Percentiles rank a stretch among this genome's conserved stretches.
Conservation (phyloP, 108 stramenopile genomes). For the Aurantiochytrium sp. region DNA sequence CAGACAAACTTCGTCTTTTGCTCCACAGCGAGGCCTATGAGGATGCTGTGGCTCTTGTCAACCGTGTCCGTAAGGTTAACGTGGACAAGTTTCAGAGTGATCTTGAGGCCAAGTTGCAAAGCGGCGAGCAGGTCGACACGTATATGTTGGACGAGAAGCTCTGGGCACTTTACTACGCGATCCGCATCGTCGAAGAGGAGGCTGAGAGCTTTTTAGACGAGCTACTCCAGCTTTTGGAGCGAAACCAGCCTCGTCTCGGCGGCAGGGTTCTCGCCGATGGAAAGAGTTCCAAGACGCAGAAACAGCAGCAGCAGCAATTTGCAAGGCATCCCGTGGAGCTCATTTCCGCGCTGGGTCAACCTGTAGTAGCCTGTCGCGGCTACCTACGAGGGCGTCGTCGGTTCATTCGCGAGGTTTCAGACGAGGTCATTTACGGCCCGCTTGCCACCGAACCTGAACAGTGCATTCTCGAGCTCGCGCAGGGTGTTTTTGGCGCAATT, state of each 20-base stretch:
- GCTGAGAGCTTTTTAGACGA: not conserved
- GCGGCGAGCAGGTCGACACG: not conserved
- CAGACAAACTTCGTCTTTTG: not conserved
- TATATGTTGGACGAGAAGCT: not conserved
- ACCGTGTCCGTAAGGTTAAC: not conserved
- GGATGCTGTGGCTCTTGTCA: not conserved
- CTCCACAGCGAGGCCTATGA: not conserved
- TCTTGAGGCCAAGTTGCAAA: not conserved
- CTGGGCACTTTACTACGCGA: not conserved
- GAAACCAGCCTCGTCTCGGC: not conserved
- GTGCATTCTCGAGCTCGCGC: not conserved
- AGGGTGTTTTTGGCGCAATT: not conserved
- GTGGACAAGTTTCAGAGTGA: not conserved
- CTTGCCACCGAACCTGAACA: not conserved
- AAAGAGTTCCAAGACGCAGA: not conserved
- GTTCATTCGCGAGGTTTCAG: not conserved
- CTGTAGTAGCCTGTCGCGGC: not conserved
- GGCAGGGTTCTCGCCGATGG: not conserved
- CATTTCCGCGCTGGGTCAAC: not conserved
- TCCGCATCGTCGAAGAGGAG: not conserved
- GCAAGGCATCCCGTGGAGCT: not conserved
- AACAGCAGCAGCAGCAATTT: no score
- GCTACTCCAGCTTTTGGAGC: not conserved
- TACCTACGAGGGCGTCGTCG: not conserved
- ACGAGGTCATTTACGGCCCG: conserved; percentile 1